phyloP scores from a whole-genome alignment of 257 asterid genomes.

The Coffea canephora region DNA sequence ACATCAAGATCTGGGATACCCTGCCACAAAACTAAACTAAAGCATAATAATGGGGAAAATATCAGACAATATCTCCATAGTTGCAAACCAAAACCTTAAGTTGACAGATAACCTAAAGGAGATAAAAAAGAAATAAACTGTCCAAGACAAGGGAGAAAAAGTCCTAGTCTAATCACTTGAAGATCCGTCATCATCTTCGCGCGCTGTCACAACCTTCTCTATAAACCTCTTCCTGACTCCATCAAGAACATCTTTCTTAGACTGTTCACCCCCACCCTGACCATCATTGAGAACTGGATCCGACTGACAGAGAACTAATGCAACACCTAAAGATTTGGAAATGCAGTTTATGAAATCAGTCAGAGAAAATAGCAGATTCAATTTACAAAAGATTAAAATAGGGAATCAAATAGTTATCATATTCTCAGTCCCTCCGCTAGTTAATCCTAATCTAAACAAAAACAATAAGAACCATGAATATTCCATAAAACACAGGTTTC shows the following conservation, averaged over 20 bases:
- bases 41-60: too few species aligned
- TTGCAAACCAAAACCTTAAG: too few species aligned
- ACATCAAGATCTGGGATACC: too few species aligned
- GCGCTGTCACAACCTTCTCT: constrained; percentile 70
- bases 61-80: too few species aligned
- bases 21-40: too few species aligned
- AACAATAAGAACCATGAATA: background rate
- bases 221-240: constrained; percentile 80
- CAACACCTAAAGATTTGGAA: constrained; percentile 60
- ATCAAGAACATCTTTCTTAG: constrained; percentile 70
- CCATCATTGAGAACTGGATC: constrained; percentile 93
- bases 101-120: too few species aligned
- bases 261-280: constrained; percentile 46
- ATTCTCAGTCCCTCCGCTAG: background rate
- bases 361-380: background rate
- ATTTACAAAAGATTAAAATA: background rate
- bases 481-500: background rate
- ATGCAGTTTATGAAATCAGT: background rate
- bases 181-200: constrained; percentile 78
- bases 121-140: background rate
- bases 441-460: background rate
- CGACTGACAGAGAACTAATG: constrained; percentile 70
- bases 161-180: constrained; percentile 54
- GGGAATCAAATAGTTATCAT: background rate
- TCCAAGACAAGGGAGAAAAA: background rate